Evolutionary conservation across 2,329 filamentous ascomycete genomes (phyloP), one percentile per base, ranked within the genome.

Genomic region (Diaporthe velutina): DNA sequence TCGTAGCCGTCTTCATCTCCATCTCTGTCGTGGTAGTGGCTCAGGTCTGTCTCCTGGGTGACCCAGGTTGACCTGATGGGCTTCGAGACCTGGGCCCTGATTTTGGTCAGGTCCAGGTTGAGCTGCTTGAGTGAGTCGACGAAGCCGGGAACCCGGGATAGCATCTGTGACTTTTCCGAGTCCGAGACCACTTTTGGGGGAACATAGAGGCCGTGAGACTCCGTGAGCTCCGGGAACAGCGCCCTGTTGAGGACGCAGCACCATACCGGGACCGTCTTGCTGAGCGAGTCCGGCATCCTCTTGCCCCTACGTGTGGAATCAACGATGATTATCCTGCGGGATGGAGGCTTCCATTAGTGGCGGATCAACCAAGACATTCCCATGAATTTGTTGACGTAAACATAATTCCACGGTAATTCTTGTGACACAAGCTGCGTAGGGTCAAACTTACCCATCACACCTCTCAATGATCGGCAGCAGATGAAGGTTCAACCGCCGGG

Each of bases 221-320:
- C 81, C 12, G 82, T 76, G 70, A 85, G 78, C 28, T 87, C 84
- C 0, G 94, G 93, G 81, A 98, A 98, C 6, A 98, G 85, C 4
- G 91, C 86, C 61, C 90, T 88, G 83, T 98, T 98, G 79, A 98
- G 84, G 25, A 98, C 94, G 76, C 93, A 91, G 83, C 94, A 96
- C 97, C 97, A 99, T 76, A 98, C 94, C 2, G 97, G 96, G 35
- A 98, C 88, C 0, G 97, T 98, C 83, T 98, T 98, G 79, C 94
- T 95, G 25, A 99, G 88, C 22, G 97, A 96, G 84, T 99, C 97
- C 0, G 97, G 96, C 92, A 98, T 98, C 79, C 93, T 90, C 86
- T 98, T 98, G 13, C 97, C 97, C 70, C 96, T 89, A 73, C 97
- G 89, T 0, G 97, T 99, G 35, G 95, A 98, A 84, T 99, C 97